Percentiles rank a stretch among this genome's conserved stretches.
Conservation (phyloP, 805 yeast species). For the Metschnikowia vanudenii region DNA sequence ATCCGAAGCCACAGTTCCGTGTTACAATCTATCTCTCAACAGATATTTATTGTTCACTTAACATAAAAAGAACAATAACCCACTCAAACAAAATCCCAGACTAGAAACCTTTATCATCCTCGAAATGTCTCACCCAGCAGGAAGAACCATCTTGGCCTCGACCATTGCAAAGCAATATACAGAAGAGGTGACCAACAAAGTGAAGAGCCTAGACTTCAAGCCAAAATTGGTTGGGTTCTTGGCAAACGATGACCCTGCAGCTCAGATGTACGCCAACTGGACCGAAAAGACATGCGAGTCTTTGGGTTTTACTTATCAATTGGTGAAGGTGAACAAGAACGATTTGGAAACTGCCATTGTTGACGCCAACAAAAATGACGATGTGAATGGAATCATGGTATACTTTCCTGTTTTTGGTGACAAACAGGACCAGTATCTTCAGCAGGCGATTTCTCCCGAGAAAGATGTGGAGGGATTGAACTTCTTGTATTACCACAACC, state of each 20-base stretch:
- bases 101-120: no score
- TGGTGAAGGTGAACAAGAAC: conserved; percentile 73
- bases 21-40: conserved; percentile 5
- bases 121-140: conserved; percentile 46
- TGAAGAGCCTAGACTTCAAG: conserved; percentile 48
- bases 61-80: neutral
- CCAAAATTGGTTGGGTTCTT: conserved; percentile 89
- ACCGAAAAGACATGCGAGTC: conserved; percentile 87
- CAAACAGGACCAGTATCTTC: conserved; percentile 91
- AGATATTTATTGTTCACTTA: neutral
- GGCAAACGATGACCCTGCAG: conserved; percentile 94
- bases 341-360: conserved; percentile 80
- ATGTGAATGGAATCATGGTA: conserved; percentile 90
- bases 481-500: conserved; percentile 85
- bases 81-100: no score
- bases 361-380: conserved; percentile 73
- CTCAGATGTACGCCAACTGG: conserved; percentile 93
- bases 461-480: conserved; percentile 97
- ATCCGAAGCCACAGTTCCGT: neutral
- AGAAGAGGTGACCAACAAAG: conserved; percentile 65
- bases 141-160: conserved; percentile 83
- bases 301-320: conserved; percentile 81
- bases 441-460: conserved; percentile 85
- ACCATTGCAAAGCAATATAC: conserved; percentile 79
- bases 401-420: conserved; percentile 97